Conservation (phyloP, 441 rosid species). For the Capsella rubella region DNA sequence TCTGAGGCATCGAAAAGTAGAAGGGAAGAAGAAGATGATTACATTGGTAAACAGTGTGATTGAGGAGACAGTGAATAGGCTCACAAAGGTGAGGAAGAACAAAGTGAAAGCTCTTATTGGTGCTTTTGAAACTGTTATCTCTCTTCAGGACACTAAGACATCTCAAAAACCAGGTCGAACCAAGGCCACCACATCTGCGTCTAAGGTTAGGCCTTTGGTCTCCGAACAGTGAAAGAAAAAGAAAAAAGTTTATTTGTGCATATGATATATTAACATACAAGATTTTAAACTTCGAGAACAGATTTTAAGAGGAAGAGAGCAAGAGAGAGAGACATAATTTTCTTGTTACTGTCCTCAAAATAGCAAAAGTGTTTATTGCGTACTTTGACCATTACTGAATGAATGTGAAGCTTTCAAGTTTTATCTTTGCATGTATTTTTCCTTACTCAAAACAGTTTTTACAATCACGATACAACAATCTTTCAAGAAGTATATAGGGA, state of each 20-base stretch:
- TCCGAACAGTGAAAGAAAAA: conserved; percentile 25
- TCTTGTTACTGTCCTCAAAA: conserved; percentile 2
- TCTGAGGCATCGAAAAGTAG: conserved; percentile 45
- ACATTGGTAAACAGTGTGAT: conserved; percentile 58
- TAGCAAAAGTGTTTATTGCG: conserved; percentile 10
- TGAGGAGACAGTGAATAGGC: conserved; percentile 58
- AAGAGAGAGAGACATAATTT: neutral
- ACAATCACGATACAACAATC: conserved; percentile 25
- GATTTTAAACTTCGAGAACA: neutral
- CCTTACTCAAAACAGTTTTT: conserved; percentile 18
- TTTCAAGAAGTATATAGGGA: conserved; percentile 4
- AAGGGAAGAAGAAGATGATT: conserved; percentile 42
- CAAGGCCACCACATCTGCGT: conserved; percentile 37
- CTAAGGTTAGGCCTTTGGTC: conserved; percentile 41
- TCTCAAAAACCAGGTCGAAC: conserved; percentile 21
- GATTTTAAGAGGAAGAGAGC: conserved; percentile 4
- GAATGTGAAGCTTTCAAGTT: conserved; percentile 33
- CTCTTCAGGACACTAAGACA: conserved; percentile 54
- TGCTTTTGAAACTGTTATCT: conserved; percentile 66
- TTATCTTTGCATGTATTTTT: conserved; percentile 25
- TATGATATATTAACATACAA: conserved; percentile 29
- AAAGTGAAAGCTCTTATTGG: conserved; percentile 72
- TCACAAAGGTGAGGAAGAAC: conserved; percentile 50
- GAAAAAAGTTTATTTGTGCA: conserved; percentile 6
- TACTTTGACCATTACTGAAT: conserved; percentile 27